These are phyloP conservation scores for Colletotrichum trifolii DNA, from an alignment of 2,329 filamentous ascomycete genomes.

Conservation along the genomic window DNA sequence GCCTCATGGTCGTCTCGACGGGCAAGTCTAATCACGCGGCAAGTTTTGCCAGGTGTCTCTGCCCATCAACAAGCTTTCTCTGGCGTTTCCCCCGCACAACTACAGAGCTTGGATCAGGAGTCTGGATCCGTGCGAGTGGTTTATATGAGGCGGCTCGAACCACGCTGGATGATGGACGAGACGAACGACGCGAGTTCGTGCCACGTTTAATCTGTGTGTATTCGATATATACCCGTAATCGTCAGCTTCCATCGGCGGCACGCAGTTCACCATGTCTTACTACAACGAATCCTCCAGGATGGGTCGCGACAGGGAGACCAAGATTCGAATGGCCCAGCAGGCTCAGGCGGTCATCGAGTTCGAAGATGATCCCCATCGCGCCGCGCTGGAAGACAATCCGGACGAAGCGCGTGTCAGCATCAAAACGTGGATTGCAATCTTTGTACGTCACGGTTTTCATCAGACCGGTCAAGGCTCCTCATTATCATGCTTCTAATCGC, in stretches of 20 bases:
- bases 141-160: slow-evolving; percentile 19
- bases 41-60: not conserved
- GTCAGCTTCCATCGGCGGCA: not conserved
- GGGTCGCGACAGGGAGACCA: slow-evolving; percentile 25
- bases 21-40: slow-evolving; percentile 5
- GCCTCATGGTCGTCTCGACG: not conserved
- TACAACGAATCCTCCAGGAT: slow-evolving; percentile 26
- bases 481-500: not conserved
- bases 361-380: slow-evolving; percentile 36
- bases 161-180: not conserved
- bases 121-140: not conserved
- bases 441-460: not conserved
- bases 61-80: slow-evolving; percentile 15
- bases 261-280: slow-evolving; percentile 4
- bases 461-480: no score
- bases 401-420: slow-evolving; percentile 28
- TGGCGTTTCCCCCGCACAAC: not conserved
- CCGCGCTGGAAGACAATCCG: slow-evolving; percentile 35
- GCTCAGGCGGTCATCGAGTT: slow-evolving; percentile 32
- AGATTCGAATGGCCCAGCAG: slow-evolving; percentile 42
- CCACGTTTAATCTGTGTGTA: no score
- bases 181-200: not conserved
- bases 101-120: not conserved
- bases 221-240: not conserved
- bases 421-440: slow-evolving; percentile 35